phyloP scores from a whole-genome alignment of 2,329 filamentous ascomycete genomes.

The Arachnopeziza araneosa region DNA sequence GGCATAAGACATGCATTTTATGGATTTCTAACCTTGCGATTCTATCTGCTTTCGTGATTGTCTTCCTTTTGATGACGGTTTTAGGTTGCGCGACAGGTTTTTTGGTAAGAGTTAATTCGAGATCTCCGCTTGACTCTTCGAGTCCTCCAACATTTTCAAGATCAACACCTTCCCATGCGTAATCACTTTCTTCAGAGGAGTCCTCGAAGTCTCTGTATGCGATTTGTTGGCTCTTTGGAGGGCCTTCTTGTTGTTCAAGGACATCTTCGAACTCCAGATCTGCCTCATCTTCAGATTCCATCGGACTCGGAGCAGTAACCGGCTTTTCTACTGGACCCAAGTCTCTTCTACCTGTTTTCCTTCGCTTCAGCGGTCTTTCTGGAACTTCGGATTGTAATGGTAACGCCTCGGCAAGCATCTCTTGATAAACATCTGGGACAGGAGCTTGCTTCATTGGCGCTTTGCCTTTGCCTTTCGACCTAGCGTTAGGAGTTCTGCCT shows the following conservation, averaged over 20 bases:
- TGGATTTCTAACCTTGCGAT: slow-evolving; percentile 67
- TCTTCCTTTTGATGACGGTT: slow-evolving; percentile 34
- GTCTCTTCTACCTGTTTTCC: slow-evolving; percentile 16
- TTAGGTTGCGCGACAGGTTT: slow-evolving; percentile 14
- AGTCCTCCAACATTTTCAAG: slow-evolving; percentile 29
- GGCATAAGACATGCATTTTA: slow-evolving; percentile 77
- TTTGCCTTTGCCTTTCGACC: neutral
- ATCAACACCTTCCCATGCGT: slow-evolving; percentile 59
- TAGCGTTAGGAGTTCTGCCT: too few species aligned
- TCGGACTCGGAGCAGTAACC: neutral
- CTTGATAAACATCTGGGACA: slow-evolving; percentile 39
- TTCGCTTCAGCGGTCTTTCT: slow-evolving; percentile 34
- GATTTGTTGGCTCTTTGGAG: slow-evolving; percentile 25
- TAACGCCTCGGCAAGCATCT: slow-evolving; percentile 39
- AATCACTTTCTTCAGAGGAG: slow-evolving; percentile 47
- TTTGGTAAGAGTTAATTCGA: slow-evolving; percentile 32
- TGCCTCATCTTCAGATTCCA: slow-evolving; percentile 16
- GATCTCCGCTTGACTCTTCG: slow-evolving; percentile 23
- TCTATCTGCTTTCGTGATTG: slow-evolving; percentile 49
- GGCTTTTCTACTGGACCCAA: neutral
- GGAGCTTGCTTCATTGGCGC: neutral
- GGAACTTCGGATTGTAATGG: slow-evolving; percentile 27
- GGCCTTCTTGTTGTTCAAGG: slow-evolving; percentile 4
- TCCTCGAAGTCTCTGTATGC: slow-evolving; percentile 46
- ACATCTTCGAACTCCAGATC: slow-evolving; percentile 30